Conservation (phyloP, 352 stramenopile species). For the Globisporangium canariense region DNA sequence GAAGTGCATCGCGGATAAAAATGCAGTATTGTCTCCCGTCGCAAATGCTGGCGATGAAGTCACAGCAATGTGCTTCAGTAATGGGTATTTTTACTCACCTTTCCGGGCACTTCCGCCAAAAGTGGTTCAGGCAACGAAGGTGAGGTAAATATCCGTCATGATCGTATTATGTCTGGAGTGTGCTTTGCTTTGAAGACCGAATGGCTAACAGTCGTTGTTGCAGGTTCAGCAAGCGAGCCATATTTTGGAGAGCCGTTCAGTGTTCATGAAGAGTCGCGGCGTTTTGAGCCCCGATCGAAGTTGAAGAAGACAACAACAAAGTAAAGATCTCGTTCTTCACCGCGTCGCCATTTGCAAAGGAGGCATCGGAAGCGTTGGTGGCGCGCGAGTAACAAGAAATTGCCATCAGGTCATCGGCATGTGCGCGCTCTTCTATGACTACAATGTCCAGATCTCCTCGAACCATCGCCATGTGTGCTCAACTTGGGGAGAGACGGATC, state of each 20-base stretch:
- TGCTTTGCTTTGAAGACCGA: too few species aligned
- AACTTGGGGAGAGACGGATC: constrained; percentile 81
- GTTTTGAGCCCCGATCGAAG: not conserved
- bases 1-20: constrained; percentile 6
- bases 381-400: not conserved
- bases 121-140: not conserved
- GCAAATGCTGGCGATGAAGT: not conserved
- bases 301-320: not conserved
- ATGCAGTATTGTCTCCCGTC: not conserved
- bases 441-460: constrained; percentile 60
- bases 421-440: constrained; percentile 82
- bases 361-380: not conserved
- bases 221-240: too few species aligned
- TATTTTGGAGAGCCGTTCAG: not conserved
- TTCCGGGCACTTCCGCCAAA: not conserved
- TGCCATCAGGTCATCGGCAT: not conserved
- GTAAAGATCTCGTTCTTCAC: not conserved
- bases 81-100: constrained; percentile 5
- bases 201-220: too few species aligned
- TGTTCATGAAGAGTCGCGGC: constrained; percentile 3
- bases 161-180: not conserved
- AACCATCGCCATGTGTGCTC: constrained; percentile 71
- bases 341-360: not conserved
- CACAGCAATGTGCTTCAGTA: not conserved
- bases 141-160: not conserved